phyloP scores from a whole-genome alignment of 495 filamentous ascomycete genomes.

The Chaetomidium leptoderma region DNA sequence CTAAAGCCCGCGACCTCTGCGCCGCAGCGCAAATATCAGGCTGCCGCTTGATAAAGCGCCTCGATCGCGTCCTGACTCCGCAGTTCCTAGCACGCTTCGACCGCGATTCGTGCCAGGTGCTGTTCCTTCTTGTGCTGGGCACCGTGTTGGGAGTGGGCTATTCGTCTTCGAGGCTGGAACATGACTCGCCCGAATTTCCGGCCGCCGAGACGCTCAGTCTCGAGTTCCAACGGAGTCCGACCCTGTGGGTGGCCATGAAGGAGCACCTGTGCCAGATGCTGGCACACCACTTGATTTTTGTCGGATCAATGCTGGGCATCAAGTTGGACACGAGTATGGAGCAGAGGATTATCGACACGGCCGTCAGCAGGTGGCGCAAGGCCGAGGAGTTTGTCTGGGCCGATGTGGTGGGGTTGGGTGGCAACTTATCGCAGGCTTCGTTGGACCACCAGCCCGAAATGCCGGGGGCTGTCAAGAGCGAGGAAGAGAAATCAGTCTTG shows the following conservation, averaged over 20 bases:
- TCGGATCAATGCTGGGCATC: conserved; percentile 33
- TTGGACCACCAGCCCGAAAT: too few species aligned
- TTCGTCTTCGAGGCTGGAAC: conserved; percentile 2
- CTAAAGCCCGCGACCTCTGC: conserved; percentile 13
- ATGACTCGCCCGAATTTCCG: conserved; percentile 6
- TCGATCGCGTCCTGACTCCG: conserved; percentile 31
- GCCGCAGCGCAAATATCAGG: conserved; percentile 27
- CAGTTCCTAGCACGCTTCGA: conserved; percentile 23
- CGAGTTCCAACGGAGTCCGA: conserved; percentile 31
- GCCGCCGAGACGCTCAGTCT: conserved; percentile 3
- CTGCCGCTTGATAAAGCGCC: conserved; percentile 25
- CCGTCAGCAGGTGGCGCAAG: conserved; percentile 31
- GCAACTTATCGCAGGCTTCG: background rate
- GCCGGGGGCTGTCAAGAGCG: background rate
- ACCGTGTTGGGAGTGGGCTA: conserved; percentile 27
- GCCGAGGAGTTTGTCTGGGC: conserved; percentile 28
- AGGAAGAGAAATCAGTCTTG: background rate
- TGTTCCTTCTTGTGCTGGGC: conserved; percentile 34
- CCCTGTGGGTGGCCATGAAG: conserved; percentile 34
- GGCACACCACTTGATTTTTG: conserved; percentile 34
- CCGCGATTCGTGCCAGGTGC: conserved; percentile 23
- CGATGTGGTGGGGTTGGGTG: background rate
- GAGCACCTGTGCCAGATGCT: conserved; percentile 37
- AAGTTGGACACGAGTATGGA: conserved; percentile 29
- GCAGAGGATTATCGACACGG: conserved; percentile 31